Base-by-base conservation (phyloP, 2,329 filamentous ascomycete genomes). In the Delphinella strobiligena region DNA sequence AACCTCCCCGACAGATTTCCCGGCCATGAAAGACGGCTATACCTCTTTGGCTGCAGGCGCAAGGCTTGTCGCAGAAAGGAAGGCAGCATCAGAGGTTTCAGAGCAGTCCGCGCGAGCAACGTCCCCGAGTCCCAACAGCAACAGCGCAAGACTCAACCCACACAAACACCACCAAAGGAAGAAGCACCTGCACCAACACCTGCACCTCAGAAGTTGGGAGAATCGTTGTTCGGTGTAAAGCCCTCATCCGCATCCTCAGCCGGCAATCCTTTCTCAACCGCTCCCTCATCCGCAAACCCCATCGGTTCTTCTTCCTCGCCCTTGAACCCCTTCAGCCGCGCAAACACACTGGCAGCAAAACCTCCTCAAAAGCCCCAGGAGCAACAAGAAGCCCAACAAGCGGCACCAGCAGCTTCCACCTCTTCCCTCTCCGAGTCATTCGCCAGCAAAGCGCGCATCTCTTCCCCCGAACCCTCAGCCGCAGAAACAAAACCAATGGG, bases 1-100 rank as follows among this genome's bases (percentile, higher is more conserved):
- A 87, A 95, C 56, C 71, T 96, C 3, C 88, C 87, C 11, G 82
- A 89, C 40, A 72, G 77, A 36, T 95, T 94, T 54, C 82, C 87
- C 2, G 78, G 80, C 41, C 85, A 96, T 61, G 86, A 95, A 54
- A 73, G 91, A 49, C 76, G 89, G 45, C 59, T 98, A 14, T 96
- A 95, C 54, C 69, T 98, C 10, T 87, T 93, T 59, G 75, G 75
- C 14, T 98, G 91, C 60, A 74, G 78, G 43, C 72, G 75, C 48
- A 84, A 83, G 58, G 68, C 75, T 9, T 98, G 91, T 56, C 75
- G 83, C 52, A 73, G 88, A 47, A 89, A 86, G 53, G 72, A 80
- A 15, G 91, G 91, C 1, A 89, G 82, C 56, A 72, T 95, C 42
- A 74, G 88, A 19, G 82, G 72, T 1, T 55, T 94, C 31, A 70